These are phyloP conservation scores for Zasmidium cellare DNA, from an alignment of 2,329 filamentous ascomycete genomes.

Conservation along the genomic window DNA sequence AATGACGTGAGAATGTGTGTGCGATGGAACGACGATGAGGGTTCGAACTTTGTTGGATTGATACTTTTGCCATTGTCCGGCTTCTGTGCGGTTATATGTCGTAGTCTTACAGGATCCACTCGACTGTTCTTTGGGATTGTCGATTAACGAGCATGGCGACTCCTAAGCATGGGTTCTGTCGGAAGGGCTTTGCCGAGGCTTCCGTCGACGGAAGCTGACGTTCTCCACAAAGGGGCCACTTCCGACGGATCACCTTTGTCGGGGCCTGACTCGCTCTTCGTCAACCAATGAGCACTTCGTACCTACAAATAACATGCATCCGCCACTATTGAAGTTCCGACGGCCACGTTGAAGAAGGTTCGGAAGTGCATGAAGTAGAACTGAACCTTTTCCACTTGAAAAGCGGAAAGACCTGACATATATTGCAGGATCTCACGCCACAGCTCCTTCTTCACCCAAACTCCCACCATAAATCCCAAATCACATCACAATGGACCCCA, in stretches of 20 bases:
- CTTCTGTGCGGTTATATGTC: slow-evolving; percentile 11
- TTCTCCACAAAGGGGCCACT: not conserved
- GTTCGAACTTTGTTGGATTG: not conserved
- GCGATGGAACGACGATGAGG: not conserved
- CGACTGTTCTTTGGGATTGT: not conserved
- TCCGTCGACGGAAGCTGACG: not conserved
- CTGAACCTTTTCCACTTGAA: not conserved
- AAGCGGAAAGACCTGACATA: not conserved
- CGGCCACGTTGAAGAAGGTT: not conserved
- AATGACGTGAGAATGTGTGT: not conserved
- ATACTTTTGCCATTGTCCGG: not conserved
- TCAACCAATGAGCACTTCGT: not conserved
- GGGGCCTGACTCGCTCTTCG: no score
- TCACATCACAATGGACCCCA: slow-evolving; percentile 25
- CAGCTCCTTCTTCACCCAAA: not conserved
- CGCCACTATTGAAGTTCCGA: not conserved
- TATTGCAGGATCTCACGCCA: slow-evolving; percentile 3
- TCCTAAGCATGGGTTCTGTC: not conserved
- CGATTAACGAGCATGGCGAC: not conserved
- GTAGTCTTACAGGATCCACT: slow-evolving; percentile 8
- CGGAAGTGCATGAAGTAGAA: not conserved
- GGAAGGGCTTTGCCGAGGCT: not conserved
- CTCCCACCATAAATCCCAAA: not conserved
- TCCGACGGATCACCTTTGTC: not conserved
- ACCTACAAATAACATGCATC: not conserved